Evolutionary conservation across 371 early-diverging fungal genomes (phyloP), one percentile per base, ranked within the genome.

Genomic region (Cokeromyces recurvatus): DNA sequence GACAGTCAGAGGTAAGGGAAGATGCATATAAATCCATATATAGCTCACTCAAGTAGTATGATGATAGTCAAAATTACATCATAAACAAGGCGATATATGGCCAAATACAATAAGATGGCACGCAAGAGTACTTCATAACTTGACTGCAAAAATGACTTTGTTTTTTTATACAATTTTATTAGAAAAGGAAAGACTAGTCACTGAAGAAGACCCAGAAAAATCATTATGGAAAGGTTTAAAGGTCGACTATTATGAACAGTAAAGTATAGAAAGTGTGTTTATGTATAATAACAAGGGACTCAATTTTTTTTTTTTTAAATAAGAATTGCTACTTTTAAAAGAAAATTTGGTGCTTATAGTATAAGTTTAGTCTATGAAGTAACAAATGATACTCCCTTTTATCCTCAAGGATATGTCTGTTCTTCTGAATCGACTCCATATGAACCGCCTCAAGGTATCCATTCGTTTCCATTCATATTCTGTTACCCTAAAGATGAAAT

Each of bases 391-490:
- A 64, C 66, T 0, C 77, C 77, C 3, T 85, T 81, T 43, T 62
- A 76, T 35, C 64, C 67, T 1, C 58, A 72, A 25, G 85, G 85
- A 0, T 82, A 78, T 47, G 67, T 74, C 2, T 72, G 72, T 38
- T 50, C 64, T 15, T 65, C 46, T n/a, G 39, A 39, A 2, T n/a
- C n/a, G n/a, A 62, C 66, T 1, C 60, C 74, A 0, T 85, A 82
- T 47, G 78, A 81, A 38, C 44, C 78, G n/a, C 82, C 82, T 2
- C 76, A 77, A 17, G 85, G 83, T 0, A 53, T 81, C 21, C 77
- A 81, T 41, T 85, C 85, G 1, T 85, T 85, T 46, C 85, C 82
- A 10, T 82, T 77, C 35, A 82, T 85, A 42, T 85, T 77, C 43
- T 73, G 78, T 46, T 72, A 76, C 52, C 85, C 83, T 6, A 5